phyloP scores from a whole-genome alignment of 2,329 filamentous ascomycete species.

The Exophiala aquamarina region DNA sequence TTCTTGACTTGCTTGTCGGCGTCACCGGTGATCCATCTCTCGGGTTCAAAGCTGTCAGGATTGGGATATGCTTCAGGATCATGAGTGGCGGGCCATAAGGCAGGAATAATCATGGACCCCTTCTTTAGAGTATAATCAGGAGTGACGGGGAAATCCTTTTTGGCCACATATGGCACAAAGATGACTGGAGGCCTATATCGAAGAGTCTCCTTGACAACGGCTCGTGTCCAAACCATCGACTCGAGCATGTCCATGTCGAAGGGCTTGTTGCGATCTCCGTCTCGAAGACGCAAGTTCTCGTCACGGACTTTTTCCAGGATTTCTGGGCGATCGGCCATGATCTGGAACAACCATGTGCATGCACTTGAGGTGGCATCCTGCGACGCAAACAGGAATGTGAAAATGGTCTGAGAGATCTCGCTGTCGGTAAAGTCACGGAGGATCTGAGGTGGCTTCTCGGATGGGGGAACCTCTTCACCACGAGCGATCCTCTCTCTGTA shows the following conservation, averaged over 20 bases:
- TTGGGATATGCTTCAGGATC: conserved; percentile 90
- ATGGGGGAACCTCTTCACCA: conserved; percentile 65
- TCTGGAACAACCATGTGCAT: conserved; percentile 92
- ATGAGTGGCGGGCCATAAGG: conserved; percentile 84
- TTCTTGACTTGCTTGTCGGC: conserved; percentile 94
- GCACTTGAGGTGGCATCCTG: conserved; percentile 96
- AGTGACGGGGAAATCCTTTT: conserved; percentile 92
- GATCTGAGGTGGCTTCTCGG: conserved; percentile 78
- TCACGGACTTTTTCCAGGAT: conserved; percentile 85
- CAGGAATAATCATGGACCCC: conserved; percentile 91
- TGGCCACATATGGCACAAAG: conserved; percentile 93
- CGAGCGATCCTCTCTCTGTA: conserved; percentile 77
- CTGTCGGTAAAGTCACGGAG: conserved; percentile 86
- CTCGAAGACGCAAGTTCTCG: conserved; percentile 77
- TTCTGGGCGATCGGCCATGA: conserved; percentile 90
- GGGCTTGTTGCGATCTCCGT: conserved; percentile 68
- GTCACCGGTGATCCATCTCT: conserved; percentile 86
- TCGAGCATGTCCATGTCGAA: conserved; percentile 85
- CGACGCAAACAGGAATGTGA: conserved; percentile 95
- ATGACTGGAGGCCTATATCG: conserved; percentile 94
- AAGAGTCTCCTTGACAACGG: conserved; percentile 85
- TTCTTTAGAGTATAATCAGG: conserved; percentile 89
- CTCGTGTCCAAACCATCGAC: conserved; percentile 83
- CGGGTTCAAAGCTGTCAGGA: conserved; percentile 84
- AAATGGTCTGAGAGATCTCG: conserved; percentile 89